Percentiles rank a stretch among this genome's conserved stretches.
Conservation (phyloP, 2,329 filamentous ascomycete species). For the Blastomyces silverae region DNA sequence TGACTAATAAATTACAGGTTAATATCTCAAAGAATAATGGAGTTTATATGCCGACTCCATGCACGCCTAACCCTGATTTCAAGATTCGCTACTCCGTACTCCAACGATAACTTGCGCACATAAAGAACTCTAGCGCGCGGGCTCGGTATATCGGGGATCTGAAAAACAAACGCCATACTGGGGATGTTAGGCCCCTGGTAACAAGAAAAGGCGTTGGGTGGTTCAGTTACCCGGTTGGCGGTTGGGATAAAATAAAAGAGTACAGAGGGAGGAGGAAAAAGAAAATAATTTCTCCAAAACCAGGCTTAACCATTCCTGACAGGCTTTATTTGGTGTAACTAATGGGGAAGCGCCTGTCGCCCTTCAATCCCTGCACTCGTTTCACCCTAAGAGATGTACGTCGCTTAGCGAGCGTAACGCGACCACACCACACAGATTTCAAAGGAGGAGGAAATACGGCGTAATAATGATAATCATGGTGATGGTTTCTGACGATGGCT, state of each 20-base stretch:
- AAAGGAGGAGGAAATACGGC: background rate
- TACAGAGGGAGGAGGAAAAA: background rate
- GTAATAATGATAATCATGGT: background rate
- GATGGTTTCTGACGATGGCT: background rate
- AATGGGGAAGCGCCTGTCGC: slow-evolving; percentile 6
- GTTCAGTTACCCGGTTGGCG: background rate
- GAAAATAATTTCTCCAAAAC: background rate
- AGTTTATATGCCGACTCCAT: background rate
- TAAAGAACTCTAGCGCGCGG: background rate
- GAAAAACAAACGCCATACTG: background rate
- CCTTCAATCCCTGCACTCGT: background rate
- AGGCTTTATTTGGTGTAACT: slow-evolving; percentile 4
- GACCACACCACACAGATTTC: slow-evolving; percentile 9
- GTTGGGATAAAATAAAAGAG: background rate
- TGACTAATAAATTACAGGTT: background rate
- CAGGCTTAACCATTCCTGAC: background rate
- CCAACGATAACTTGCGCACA: background rate
- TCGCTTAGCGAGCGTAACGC: slow-evolving; percentile 8
- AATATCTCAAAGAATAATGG: background rate
- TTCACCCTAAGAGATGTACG: slow-evolving; percentile 2
- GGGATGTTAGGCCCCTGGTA: background rate
- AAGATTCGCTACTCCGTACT: background rate
- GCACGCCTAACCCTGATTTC: background rate
- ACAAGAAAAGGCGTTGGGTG: background rate
- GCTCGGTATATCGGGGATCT: background rate